A percentile compares a stretch with the other conserved stretches of the same genome.
These are phyloP conservation scores for Colletotrichum costaricense DNA, from an alignment of 2,329 filamentous ascomycete genomes.

Conservation along the genomic window DNA sequence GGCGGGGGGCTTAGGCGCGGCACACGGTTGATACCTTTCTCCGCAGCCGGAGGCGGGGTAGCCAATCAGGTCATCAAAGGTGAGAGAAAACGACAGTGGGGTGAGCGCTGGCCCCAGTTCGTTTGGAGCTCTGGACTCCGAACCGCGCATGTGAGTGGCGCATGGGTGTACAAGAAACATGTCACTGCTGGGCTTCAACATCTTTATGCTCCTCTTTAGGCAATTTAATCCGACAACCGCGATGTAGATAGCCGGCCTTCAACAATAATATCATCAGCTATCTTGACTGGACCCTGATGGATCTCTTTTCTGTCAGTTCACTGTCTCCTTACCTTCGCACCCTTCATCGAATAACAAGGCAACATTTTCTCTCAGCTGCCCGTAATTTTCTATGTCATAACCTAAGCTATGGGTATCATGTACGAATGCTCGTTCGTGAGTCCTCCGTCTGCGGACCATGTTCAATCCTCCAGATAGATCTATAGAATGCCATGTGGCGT, in stretches of 20 bases:
- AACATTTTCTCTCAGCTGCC: neutral
- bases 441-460: neutral
- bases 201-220: neutral
- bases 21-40: constrained; percentile 26
- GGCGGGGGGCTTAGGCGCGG: constrained; percentile 28
- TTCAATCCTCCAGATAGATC: neutral
- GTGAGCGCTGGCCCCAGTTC: constrained; percentile 7
- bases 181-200: constrained; percentile 2
- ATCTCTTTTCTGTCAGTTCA: too few species aligned
- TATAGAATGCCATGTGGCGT: neutral
- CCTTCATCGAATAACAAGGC: neutral
- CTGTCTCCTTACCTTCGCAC: neutral
- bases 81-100: constrained; percentile 8
- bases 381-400: neutral
- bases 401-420: constrained; percentile 13
- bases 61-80: constrained; percentile 10
- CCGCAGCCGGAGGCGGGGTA: constrained; percentile 34
- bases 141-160: constrained; percentile 27
- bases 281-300: neutral
- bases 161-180: constrained; percentile 17
- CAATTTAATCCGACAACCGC: neutral
- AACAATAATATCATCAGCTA: neutral
- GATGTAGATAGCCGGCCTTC: neutral
- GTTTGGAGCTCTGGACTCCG: neutral
- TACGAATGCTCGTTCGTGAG: neutral